Percentiles rank a stretch among this genome's conserved stretches.
These are phyloP conservation scores for Solanum hybrid DNA, from an alignment of 305 asterid species.

Conservation along the genomic window DNA sequence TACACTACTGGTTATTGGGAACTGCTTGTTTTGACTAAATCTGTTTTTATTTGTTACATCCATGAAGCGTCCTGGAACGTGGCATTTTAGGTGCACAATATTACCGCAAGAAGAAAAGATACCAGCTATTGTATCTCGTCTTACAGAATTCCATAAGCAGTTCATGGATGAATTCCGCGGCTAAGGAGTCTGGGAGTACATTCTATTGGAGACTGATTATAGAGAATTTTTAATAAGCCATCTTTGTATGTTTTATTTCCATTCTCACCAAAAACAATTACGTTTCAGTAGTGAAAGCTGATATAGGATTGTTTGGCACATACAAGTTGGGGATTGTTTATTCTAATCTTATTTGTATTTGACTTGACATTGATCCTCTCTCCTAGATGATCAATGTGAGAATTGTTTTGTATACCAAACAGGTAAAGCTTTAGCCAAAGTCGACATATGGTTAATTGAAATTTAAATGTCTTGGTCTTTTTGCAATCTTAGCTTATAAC, in stretches of 20 bases:
- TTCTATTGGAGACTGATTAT: not conserved
- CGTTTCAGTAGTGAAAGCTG: not conserved
- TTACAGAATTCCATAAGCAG: constrained; percentile 61
- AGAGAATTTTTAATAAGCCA: not conserved
- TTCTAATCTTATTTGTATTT: not conserved
- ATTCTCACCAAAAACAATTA: not conserved
- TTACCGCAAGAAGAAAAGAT: constrained; percentile 82
- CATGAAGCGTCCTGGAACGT: constrained; percentile 66
- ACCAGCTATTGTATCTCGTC: constrained; percentile 63
- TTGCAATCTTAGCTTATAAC: not conserved
- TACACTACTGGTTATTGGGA: not conserved
- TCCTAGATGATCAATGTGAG: not conserved
- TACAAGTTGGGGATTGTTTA: not conserved
- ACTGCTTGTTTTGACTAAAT: not conserved
- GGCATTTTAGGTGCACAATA: constrained; percentile 94
- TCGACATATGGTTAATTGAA: not conserved
- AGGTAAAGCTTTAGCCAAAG: not conserved
- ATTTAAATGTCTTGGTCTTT: not conserved
- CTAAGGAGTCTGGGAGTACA: constrained; percentile 17
- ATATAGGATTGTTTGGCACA: not conserved
- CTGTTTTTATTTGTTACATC: not conserved
- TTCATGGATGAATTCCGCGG: constrained; percentile 78
- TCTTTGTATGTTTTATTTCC: not conserved
- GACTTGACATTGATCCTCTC: not conserved
- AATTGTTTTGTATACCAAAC: not conserved